Percentiles rank a stretch among this genome's conserved stretches.
These are phyloP conservation scores for Umbilicus rupestris DNA, from an alignment of 164 flowering plant genomes.

Conservation along the genomic window DNA sequence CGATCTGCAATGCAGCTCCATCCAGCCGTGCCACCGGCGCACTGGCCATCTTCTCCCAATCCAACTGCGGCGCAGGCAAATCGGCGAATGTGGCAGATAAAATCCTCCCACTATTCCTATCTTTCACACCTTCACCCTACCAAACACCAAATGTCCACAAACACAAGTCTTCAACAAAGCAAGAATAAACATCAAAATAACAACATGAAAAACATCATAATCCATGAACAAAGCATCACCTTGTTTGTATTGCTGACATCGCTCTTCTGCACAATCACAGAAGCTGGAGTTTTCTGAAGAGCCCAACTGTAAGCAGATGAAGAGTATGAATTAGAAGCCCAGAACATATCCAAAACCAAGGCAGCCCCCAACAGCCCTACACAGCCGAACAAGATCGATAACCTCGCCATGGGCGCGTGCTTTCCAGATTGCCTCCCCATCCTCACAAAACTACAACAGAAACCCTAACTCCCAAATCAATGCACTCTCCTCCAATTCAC, in stretches of 20 bases:
- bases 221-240: slow-evolving; percentile 6
- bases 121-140: slow-evolving; percentile 14
- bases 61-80: slow-evolving; percentile 40
- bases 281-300: slow-evolving; percentile 7
- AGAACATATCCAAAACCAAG: slow-evolving; percentile 28
- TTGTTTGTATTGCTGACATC: not conserved
- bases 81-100: slow-evolving; percentile 52
- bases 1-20: slow-evolving; percentile 58
- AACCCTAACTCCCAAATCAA: slow-evolving; percentile 9
- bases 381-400: slow-evolving; percentile 15
- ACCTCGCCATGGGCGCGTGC: slow-evolving; percentile 13
- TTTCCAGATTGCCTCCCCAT: slow-evolving; percentile 20
- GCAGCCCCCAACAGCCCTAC: slow-evolving; percentile 29
- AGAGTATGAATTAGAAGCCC: slow-evolving; percentile 39
- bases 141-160: not conserved
- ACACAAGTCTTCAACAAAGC: not conserved
- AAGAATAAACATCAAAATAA: not conserved
- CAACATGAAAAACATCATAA: not conserved
- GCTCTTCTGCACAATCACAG: slow-evolving; percentile 4
- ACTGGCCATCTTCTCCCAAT: slow-evolving; percentile 58
- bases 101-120: slow-evolving; percentile 14
- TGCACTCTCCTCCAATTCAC: not conserved
- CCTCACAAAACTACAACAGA: not conserved
- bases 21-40: slow-evolving; percentile 68
- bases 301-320: slow-evolving; percentile 13